These are phyloP conservation scores for Vinca major DNA, from an alignment of 305 asterid genomes.

Conservation along the genomic window DNA sequence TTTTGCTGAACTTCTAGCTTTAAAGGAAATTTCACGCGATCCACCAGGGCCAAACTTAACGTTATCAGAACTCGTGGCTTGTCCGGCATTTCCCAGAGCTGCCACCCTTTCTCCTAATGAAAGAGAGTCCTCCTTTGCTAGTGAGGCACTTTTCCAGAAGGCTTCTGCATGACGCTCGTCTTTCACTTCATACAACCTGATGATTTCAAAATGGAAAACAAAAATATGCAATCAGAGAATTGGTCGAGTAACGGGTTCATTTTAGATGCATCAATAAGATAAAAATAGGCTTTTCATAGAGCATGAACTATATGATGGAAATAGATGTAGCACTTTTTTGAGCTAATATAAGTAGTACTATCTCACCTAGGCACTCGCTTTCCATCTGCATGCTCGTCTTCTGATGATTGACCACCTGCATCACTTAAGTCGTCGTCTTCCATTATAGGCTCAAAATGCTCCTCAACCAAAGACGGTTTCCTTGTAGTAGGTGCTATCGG, in stretches of 20 bases:
- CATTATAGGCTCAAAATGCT: conserved; percentile 63
- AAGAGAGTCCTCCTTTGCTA: conserved; percentile 67
- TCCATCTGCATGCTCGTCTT: conserved; percentile 39
- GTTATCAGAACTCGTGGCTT: conserved; percentile 20
- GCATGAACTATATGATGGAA: not conserved
- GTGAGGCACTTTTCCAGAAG: conserved; percentile 50
- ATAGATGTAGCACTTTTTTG: not conserved
- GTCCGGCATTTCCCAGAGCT: conserved; percentile 30
- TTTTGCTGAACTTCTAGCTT: conserved; percentile 50
- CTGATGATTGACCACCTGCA: conserved; percentile 47
- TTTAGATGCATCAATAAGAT: not conserved
- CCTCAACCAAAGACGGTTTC: conserved; percentile 58
- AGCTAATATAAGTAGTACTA: not conserved
- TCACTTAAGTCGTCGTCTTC: conserved; percentile 53
- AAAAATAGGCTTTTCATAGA: too few relatives aligned
- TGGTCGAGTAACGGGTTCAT: not conserved
- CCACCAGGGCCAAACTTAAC: conserved; percentile 82
- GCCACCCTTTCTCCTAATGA: conserved; percentile 70
- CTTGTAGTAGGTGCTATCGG: conserved; percentile 52
- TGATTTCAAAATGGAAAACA: conserved; percentile 9
- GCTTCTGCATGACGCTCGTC: conserved; percentile 88
- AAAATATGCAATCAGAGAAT: not conserved
- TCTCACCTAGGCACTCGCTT: conserved; percentile 59
- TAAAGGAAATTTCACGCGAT: conserved; percentile 71
- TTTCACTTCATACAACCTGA: conserved; percentile 80